Evolutionary conservation across 257 asterid species (phyloP), one percentile per base, ranked within the genome.

Genomic region (Capsicum chinense): DNA sequence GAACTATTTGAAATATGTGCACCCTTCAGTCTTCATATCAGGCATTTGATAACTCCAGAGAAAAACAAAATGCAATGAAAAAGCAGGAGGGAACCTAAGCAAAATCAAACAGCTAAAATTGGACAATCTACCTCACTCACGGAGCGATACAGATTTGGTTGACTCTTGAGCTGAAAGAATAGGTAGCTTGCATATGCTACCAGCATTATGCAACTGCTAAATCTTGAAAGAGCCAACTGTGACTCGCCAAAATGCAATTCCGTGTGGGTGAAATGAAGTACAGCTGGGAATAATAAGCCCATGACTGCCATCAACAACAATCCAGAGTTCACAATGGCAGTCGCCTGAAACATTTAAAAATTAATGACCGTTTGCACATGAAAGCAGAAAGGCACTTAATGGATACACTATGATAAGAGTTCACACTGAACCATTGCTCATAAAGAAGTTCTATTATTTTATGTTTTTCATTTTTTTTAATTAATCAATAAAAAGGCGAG

Each of bases 301-400:
- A 96, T 96, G 56, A 96, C 99, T 39, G 99, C 99, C 99, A 94
- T 96, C 87, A 96, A 86, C 89, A 96, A 88, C 83, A 96, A 91
- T 71, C 99, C 99, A 5, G 98, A 94, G 86, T 90, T 96, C 88
- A 94, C 99, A 48, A 92, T 85, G 44, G 98, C 99, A 86, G 94
- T 83, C 26, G 94, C 94, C 99, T 94, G 93, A 84, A 94, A 92
- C 57, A 89, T 68, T 66, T 79, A 21, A 71, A 66, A 78, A 82
- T 39, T 50, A 84, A 64, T 92, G 85, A 90, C 83, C 74, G 52
- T 85, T 73, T 86, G 59, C 60, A 83, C 58, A 44, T 83, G 42
- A 58, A 19, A 82, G 74, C 35, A 10, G 19, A 56, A 80, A 56
- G 70, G 26, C 73, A 52, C 15, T 59, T 35, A 52, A 52, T 26